Percentiles rank a stretch among this genome's conserved stretches.
Conservation (phyloP, 2,329 filamentous ascomycete genomes). For the Arachnopeziza araneosa region DNA sequence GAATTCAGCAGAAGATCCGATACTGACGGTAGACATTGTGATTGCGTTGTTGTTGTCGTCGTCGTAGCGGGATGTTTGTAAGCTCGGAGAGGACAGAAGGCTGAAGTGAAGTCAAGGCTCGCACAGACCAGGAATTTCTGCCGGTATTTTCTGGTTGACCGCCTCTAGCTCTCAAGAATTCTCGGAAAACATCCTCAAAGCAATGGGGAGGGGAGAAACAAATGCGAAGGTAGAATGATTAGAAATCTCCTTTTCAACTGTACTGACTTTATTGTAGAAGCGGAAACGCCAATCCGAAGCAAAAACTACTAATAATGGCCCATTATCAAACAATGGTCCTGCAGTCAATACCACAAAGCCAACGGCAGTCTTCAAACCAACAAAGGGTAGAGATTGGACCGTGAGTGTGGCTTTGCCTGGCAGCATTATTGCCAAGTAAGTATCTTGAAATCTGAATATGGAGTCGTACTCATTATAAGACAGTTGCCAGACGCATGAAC, state of each 20-base stretch:
- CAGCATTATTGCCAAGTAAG: constrained; percentile 69
- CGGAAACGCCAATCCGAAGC: constrained; percentile 29
- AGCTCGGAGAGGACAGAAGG: neutral
- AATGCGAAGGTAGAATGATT: constrained; percentile 23
- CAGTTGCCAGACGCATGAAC: constrained; percentile 44
- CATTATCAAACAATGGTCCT: constrained; percentile 30
- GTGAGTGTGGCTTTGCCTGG: constrained; percentile 73
- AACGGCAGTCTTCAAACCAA: constrained; percentile 62
- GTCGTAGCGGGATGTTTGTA: neutral
- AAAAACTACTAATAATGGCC: constrained; percentile 19
- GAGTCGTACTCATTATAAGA: neutral
- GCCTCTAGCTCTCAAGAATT: neutral
- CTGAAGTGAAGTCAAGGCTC: neutral
- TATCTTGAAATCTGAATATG: neutral
- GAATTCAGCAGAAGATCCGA: constrained; percentile 67
- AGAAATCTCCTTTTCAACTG: neutral
- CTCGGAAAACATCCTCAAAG: constrained; percentile 6
- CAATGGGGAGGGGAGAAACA: constrained; percentile 29
- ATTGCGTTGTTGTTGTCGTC: neutral
- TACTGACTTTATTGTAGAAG: constrained; percentile 23
- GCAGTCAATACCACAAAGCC: constrained; percentile 53
- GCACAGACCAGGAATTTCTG: neutral
- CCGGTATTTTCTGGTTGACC: neutral
- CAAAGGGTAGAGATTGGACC: constrained; percentile 61
- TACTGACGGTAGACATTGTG: constrained; percentile 35